phyloP scores from a whole-genome alignment of 306 rosid genomes.

The Psophocarpus tetragonolobus region DNA sequence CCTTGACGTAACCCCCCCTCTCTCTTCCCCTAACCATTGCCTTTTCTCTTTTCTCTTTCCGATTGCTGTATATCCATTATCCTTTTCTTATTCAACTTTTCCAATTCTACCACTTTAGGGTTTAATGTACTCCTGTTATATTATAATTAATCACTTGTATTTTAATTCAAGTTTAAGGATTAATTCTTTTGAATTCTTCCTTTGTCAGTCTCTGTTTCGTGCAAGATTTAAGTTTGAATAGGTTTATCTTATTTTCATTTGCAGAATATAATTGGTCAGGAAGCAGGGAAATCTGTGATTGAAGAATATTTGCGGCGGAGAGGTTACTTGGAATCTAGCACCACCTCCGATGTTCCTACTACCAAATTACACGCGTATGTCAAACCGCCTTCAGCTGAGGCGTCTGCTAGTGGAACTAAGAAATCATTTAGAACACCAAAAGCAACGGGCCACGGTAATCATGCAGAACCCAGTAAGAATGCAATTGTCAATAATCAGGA shows the following conservation, averaged over 20 bases:
- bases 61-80: neutral
- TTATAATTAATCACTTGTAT: neutral
- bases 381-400: constrained; percentile 71
- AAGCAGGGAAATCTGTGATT: constrained; percentile 73
- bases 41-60: too few species aligned
- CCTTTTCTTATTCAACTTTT: neutral
- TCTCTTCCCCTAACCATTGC: too few species aligned
- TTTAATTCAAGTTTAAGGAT: neutral
- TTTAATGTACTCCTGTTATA: neutral
- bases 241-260: constrained; percentile 20
- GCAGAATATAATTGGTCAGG: constrained; percentile 92
- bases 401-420: constrained; percentile 55
- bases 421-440: constrained; percentile 61
- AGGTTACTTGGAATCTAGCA: constrained; percentile 53
- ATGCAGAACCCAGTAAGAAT: constrained; percentile 50
- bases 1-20: constrained; percentile 51
- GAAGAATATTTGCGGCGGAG: constrained; percentile 73
- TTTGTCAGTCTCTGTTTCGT: neutral
- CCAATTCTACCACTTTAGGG: neutral
- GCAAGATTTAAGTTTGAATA: constrained; percentile 12
- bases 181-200: neutral
- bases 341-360: constrained; percentile 44
- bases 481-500: constrained; percentile 37
- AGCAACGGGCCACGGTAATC: constrained; percentile 37
- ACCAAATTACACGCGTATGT: constrained; percentile 77